Base-by-base conservation (phyloP, 768 basidiomycete species). In the Brasilioporus rufonigricans region DNA sequence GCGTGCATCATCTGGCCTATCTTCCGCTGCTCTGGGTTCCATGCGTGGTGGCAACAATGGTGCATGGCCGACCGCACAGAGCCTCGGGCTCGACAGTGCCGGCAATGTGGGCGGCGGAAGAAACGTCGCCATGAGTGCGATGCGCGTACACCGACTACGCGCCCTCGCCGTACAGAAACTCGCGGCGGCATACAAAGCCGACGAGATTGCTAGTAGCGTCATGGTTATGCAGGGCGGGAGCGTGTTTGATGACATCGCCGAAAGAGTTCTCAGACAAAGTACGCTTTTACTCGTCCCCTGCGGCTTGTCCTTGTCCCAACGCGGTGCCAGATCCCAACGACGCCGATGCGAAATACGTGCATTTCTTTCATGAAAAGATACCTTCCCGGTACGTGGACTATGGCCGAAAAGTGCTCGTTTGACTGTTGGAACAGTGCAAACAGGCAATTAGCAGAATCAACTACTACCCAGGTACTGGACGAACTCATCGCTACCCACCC, bases 221-320 rank as follows among this genome's bases (percentile, higher is more conserved):
- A 91, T 94, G 86, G 85, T 95, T 31, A 95, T 95, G 93, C 93
- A 95, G 66, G 91, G 91, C 35, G 91, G 93, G 5, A 92, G 86
- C 58, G 89, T 93, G 3, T 90, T 95, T 64, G 93, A 95, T 61
- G 93, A 95, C 62, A 79, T 95, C n/a, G 93, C 93, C 0, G 90
- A 92, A 66, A 80, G 86, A 14, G 92, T 95, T 10, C 79, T 94
- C 50, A 90, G 77, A 78, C 66, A 81, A 50, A 84, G 84, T 83
- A 50, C 54, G 79, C 74, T 31, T 26, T 11, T 23, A 10, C 16
- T 33, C 10, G 44, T 33, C 50, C 4, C 32, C 38, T 32, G 16
- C 27, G 48, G 32, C 16, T 7, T 3, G 44, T 29, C 33, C 3
- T 45, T 13, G 8, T 32, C 51, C 5, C 35, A 56, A 60, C 49